Evolutionary conservation across 192 early-diverging fungal genomes (phyloP).

Genomic region (Rhizophagus sp.): DNA sequence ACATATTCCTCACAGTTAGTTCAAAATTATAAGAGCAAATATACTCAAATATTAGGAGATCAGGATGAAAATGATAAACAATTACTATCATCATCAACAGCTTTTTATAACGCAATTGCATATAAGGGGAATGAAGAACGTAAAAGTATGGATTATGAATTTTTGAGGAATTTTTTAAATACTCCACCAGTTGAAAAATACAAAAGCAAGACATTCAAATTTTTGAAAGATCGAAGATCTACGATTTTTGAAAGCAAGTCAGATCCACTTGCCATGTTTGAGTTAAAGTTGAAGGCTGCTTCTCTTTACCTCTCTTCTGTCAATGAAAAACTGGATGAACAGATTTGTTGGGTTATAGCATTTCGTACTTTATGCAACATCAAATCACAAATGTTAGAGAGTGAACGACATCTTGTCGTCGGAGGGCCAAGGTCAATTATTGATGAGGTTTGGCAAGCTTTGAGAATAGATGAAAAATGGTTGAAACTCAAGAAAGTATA

Average conservation of each 20-base stretch:
- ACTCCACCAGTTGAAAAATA: background rate
- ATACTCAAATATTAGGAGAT: background rate
- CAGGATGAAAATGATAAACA: background rate
- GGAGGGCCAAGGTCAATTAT: slow-evolving; percentile 10
- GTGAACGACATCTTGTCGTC: background rate
- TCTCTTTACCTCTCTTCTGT: background rate
- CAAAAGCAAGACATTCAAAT: background rate
- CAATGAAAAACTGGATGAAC: background rate
- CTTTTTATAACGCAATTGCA: background rate
- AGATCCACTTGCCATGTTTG: background rate
- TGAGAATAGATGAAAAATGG: background rate
- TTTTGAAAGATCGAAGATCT: background rate
- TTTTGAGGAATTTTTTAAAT: background rate
- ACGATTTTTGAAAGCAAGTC: background rate
- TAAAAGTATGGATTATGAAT: background rate
- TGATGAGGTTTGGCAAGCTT: background rate
- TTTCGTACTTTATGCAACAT: slow-evolving; percentile 19
- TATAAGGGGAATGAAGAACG: background rate
- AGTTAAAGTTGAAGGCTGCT: slow-evolving; percentile 19
- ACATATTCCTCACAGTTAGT: background rate
- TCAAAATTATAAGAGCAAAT: background rate
- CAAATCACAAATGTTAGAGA: slow-evolving; percentile 15
- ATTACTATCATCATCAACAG: background rate
- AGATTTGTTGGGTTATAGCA: slow-evolving; percentile 15
- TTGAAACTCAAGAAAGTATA: background rate